Evolutionary conservation across 148 eudicot species (phyloP).

Genomic region (Rhododendron mucronatum): DNA sequence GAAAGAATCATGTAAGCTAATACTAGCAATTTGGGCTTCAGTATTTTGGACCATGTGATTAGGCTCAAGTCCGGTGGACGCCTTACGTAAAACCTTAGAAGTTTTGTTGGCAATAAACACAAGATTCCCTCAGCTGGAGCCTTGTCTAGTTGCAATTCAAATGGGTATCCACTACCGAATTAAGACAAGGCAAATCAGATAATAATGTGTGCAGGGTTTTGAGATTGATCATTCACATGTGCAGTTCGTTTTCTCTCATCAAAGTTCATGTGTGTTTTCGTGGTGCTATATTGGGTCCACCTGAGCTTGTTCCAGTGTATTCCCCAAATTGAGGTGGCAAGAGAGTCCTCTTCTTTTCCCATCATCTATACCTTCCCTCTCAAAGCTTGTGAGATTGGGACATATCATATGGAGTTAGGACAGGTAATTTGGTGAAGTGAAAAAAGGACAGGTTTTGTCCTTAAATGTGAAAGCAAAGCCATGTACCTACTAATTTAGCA

Average conservation of each 20-base stretch:
- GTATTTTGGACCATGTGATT: neutral
- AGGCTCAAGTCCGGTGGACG: neutral
- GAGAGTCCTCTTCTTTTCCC: neutral
- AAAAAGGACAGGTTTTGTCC: slow-evolving; percentile 7
- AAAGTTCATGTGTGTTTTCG: neutral
- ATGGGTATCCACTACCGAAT: neutral
- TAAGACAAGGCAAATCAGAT: neutral
- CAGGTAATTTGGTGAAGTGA: neutral
- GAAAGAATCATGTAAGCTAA: too few relatives aligned
- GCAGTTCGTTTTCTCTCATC: neutral
- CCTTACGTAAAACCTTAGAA: slow-evolving; percentile 3
- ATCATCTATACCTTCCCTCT: neutral
- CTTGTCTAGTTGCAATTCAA: neutral
- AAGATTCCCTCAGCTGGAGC: slow-evolving; percentile 15
- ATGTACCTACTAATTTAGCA: neutral
- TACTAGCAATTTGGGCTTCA: too few relatives aligned
- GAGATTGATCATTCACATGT: neutral
- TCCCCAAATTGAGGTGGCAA: neutral
- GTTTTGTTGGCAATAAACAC: slow-evolving; percentile 9
- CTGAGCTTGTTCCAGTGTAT: slow-evolving; percentile 8
- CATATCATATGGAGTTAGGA: neutral
- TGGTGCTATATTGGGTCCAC: neutral
- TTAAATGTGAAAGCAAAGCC: neutral
- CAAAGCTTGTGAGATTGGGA: neutral
- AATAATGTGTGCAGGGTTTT: neutral